phyloP scores from a whole-genome alignment of 2,329 filamentous ascomycete species.

The Xylaria multiplex region DNA sequence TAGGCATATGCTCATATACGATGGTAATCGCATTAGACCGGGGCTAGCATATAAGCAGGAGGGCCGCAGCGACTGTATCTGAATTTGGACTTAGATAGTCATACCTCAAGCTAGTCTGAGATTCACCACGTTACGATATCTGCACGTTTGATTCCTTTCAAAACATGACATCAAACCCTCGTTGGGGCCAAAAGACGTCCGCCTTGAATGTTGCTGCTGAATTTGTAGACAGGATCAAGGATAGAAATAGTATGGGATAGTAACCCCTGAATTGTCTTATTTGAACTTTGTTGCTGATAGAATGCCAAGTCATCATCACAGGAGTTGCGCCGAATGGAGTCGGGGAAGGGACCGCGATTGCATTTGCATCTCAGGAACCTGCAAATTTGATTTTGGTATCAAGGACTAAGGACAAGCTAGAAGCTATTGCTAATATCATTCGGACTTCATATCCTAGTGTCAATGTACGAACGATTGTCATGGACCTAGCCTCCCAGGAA shows the following conservation, averaged over 20 bases:
- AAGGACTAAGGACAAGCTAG: conserved; percentile 55
- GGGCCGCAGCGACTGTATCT: neutral
- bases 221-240: conserved; percentile 44
- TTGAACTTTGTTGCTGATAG: conserved; percentile 28
- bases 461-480: conserved; percentile 49
- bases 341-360: conserved; percentile 54
- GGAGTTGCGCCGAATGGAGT: conserved; percentile 56
- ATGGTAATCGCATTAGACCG: neutral
- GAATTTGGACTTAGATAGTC: neutral
- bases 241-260: conserved; percentile 42
- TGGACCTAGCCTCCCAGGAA: conserved; percentile 53
- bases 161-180: conserved; percentile 46
- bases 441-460: conserved; percentile 49
- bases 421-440: conserved; percentile 54
- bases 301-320: conserved; percentile 52
- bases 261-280: conserved; percentile 33
- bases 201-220: conserved; percentile 50
- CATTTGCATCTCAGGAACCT: conserved; percentile 58
- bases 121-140: neutral
- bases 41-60: neutral
- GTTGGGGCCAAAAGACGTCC: conserved; percentile 48
- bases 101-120: neutral
- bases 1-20: neutral
- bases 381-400: conserved; percentile 57
- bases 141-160: neutral